phyloP scores from a whole-genome alignment of 768 basidiomycete genomes.

The Paxillus rubicundulus region DNA sequence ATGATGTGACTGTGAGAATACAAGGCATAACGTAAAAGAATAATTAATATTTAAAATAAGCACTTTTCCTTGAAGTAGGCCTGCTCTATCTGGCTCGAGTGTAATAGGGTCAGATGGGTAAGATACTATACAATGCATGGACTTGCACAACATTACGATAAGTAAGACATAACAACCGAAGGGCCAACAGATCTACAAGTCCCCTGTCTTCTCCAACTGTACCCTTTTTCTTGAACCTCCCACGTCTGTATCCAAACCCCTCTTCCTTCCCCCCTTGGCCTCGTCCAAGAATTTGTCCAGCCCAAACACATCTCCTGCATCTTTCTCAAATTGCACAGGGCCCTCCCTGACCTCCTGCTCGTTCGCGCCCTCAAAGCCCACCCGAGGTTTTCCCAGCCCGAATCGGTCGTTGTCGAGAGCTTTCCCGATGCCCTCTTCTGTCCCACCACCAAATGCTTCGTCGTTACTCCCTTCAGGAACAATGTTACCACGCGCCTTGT shows the following conservation, averaged over 20 bases:
- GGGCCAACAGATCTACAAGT: conserved; percentile 29
- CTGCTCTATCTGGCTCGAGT: too few species aligned
- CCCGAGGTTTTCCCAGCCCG: conserved; percentile 74
- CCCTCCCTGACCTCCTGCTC: conserved; percentile 86
- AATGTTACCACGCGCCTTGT: conserved; percentile 91
- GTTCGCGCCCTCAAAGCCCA: conserved; percentile 89
- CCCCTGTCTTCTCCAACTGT: conserved; percentile 63
- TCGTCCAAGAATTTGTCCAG: conserved; percentile 96
- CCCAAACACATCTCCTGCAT: conserved; percentile 94
- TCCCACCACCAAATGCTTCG: conserved; percentile 91
- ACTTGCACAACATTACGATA: not conserved
- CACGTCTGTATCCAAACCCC: conserved; percentile 77
- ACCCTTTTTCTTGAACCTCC: conserved; percentile 67
- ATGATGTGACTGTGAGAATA: too few species aligned
- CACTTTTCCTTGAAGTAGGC: too few species aligned
- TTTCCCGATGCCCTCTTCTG: conserved; percentile 89
- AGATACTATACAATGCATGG: conserved; percentile 3
- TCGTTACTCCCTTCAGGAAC: conserved; percentile 69
- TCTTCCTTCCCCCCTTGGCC: conserved; percentile 92
- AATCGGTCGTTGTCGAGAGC: conserved; percentile 95
- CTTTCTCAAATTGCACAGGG: conserved; percentile 98
- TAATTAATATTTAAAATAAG: too few species aligned
- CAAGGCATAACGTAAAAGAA: too few species aligned
- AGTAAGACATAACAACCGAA: conserved; percentile 1
- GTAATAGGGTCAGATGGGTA: not conserved